phyloP scores from a whole-genome alignment of 768 basidiomycete genomes.

The Tricholoma bakamatsutake region DNA sequence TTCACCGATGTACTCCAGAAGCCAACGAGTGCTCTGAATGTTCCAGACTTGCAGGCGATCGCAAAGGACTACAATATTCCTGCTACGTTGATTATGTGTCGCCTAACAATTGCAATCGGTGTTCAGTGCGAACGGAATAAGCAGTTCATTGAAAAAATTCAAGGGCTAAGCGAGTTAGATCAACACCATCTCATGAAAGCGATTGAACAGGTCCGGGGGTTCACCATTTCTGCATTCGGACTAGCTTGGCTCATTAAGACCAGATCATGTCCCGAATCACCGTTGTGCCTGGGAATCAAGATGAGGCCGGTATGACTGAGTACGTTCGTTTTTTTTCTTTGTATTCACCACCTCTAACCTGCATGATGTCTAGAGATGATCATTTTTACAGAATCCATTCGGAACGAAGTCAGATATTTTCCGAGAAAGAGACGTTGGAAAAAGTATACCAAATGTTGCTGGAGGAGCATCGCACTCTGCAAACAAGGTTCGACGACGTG shows the following conservation, averaged over 20 bases:
- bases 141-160: conserved; percentile 85
- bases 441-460: conserved; percentile 71
- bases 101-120: conserved; percentile 77
- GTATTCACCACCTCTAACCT: not conserved
- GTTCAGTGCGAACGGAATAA: conserved; percentile 89
- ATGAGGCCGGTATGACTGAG: conserved; percentile 74
- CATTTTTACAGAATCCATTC: conserved; percentile 85
- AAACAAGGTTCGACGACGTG: conserved; percentile 72
- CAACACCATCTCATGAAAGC: conserved; percentile 91
- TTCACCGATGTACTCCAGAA: conserved; percentile 80
- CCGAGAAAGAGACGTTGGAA: conserved; percentile 85
- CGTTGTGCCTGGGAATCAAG: conserved; percentile 38
- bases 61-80: conserved; percentile 66
- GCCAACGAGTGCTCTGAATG: conserved; percentile 69
- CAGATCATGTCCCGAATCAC: conserved; percentile 77
- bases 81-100: conserved; percentile 70
- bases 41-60: conserved; percentile 83
- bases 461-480: conserved; percentile 70
- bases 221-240: not conserved
- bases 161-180: conserved; percentile 71
- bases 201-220: conserved; percentile 75
- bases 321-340: conserved; percentile 31
- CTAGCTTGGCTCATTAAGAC: not conserved
- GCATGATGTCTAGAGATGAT: conserved; percentile 56
- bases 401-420: conserved; percentile 67